phyloP scores from a whole-genome alignment of 257 asterid species.

The Agastache rugosa region DNA sequence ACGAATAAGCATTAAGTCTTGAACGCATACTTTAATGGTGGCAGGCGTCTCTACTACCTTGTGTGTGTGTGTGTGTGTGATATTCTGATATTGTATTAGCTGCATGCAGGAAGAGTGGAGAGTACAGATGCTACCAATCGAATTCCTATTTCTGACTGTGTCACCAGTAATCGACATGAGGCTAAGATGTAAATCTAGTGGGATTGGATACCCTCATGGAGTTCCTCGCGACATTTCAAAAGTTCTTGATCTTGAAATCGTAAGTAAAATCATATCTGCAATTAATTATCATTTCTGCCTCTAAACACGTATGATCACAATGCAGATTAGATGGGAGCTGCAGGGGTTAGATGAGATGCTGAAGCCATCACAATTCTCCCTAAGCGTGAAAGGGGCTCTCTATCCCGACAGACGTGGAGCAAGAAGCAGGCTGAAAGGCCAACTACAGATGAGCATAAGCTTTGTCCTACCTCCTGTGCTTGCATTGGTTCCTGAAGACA shows the following conservation, averaged over 20 bases:
- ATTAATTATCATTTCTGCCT: neutral
- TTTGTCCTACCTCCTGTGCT: conserved; percentile 83
- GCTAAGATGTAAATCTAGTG: conserved; percentile 72
- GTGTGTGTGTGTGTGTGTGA: neutral
- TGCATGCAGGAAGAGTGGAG: conserved; percentile 89
- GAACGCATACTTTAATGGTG: no score
- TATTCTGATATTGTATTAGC: conserved; percentile 6
- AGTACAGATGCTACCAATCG: conserved; percentile 89
- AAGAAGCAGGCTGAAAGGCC: conserved; percentile 74
- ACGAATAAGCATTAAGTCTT: no score
- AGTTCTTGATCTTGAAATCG: conserved; percentile 90
- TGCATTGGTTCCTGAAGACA: conserved; percentile 75
- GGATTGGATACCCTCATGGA: conserved; percentile 73
- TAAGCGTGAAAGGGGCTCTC: conserved; percentile 75
- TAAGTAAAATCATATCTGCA: conserved; percentile 43
- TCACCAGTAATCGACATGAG: conserved; percentile 87
- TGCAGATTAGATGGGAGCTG: conserved; percentile 93
- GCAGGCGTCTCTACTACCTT: neutral
- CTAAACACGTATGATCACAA: conserved; percentile 8
- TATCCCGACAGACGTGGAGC: conserved; percentile 77
- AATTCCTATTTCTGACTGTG: conserved; percentile 76
- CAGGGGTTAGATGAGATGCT: conserved; percentile 84
- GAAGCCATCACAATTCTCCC: conserved; percentile 79
- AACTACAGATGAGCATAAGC: conserved; percentile 78
- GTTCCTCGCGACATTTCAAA: conserved; percentile 68